Conservation (phyloP, 2,329 filamentous ascomycete genomes). For the Colletotrichum viniferum region DNA sequence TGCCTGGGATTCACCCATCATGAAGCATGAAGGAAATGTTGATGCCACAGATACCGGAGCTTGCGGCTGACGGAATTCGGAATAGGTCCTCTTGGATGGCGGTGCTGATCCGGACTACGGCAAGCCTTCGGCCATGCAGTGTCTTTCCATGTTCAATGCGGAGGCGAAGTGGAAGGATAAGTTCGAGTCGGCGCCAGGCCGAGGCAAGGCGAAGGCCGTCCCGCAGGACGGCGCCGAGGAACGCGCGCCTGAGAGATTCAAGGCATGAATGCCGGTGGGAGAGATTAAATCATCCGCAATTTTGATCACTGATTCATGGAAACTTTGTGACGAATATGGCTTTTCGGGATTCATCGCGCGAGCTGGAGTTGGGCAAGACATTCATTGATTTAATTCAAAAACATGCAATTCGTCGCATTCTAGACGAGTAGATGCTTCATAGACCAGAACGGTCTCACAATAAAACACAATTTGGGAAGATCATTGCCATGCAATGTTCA, state of each 20-base stretch:
- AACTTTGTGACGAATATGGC: neutral
- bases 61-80: neutral
- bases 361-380: neutral
- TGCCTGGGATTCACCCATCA: conserved; percentile 32
- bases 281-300: neutral
- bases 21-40: neutral
- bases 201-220: conserved; percentile 41
- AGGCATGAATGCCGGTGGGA: neutral
- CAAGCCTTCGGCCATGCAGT: conserved; percentile 51
- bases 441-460: neutral
- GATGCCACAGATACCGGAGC: neutral
- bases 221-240: conserved; percentile 8
- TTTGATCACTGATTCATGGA: neutral
- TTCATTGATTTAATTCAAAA: neutral
- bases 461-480: neutral
- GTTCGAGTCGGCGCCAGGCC: conserved; percentile 54
- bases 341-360: neutral
- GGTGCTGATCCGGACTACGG: conserved; percentile 61
- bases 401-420: neutral
- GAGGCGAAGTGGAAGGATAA: conserved; percentile 53
- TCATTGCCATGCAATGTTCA: neutral
- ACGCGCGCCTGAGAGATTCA: conserved; percentile 11
- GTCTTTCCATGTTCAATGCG: conserved; percentile 56
- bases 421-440: neutral
- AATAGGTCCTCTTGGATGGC: conserved; percentile 51